These are phyloP conservation scores for Xylaria sp. DNA, from an alignment of 2,329 filamentous ascomycete genomes.

Conservation along the genomic window DNA sequence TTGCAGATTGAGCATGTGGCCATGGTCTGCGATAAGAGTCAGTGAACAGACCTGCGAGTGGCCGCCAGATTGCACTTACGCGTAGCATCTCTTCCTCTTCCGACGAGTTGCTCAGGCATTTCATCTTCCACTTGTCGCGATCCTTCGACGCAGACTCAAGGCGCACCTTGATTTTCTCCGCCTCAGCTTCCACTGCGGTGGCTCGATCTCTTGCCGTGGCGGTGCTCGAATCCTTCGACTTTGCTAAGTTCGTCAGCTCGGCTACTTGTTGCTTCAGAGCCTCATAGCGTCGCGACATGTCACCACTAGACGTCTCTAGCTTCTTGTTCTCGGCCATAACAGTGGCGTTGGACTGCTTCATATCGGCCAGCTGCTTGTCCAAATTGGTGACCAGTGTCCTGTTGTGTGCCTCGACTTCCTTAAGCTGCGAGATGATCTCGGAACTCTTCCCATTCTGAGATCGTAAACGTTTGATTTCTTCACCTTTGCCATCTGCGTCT, in stretches of 20 bases:
- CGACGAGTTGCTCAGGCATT: slow-evolving; percentile 78
- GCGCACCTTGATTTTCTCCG: slow-evolving; percentile 77
- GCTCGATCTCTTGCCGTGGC: slow-evolving; percentile 58
- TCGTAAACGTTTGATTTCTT: slow-evolving; percentile 77
- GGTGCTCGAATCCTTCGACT: slow-evolving; percentile 70
- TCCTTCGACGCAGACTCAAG: slow-evolving; percentile 81
- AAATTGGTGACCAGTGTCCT: slow-evolving; percentile 77
- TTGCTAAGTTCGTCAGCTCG: slow-evolving; percentile 75
- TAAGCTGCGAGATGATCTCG: slow-evolving; percentile 90
- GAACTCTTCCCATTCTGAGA: slow-evolving; percentile 87
- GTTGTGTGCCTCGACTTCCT: slow-evolving; percentile 82
- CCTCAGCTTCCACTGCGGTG: slow-evolving; percentile 69
- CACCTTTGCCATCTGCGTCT: slow-evolving; percentile 81
- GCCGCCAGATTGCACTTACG: slow-evolving; percentile 57
- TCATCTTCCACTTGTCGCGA: slow-evolving; percentile 82
- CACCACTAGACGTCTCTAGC: slow-evolving; percentile 71
- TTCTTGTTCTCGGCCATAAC: slow-evolving; percentile 73
- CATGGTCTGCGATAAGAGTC: slow-evolving; percentile 58
- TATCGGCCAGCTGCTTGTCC: slow-evolving; percentile 86
- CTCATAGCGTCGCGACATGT: slow-evolving; percentile 71
- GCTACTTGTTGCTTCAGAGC: slow-evolving; percentile 73
- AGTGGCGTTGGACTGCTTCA: slow-evolving; percentile 76
- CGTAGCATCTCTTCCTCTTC: slow-evolving; percentile 84
- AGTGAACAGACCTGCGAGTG: slow-evolving; percentile 29
- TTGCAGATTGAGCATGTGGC: slow-evolving; percentile 92